Evolutionary conservation across 768 basidiomycete genomes (phyloP).

Genomic region (Gloeophyllum trabeum): DNA sequence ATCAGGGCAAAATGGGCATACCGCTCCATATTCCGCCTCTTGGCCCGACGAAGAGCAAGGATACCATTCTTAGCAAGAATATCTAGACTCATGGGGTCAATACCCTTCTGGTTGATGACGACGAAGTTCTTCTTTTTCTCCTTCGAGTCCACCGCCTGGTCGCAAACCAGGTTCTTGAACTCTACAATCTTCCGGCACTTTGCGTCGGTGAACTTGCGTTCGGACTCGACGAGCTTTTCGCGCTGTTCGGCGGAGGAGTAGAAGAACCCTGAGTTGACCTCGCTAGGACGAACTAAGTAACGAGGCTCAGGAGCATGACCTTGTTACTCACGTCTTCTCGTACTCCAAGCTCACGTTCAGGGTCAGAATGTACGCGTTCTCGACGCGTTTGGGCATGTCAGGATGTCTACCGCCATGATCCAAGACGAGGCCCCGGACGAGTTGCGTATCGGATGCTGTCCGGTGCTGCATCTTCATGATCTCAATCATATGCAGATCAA

Average conservation of each 20-base stretch:
- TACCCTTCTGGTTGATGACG: constrained; percentile 97
- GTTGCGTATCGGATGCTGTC: constrained; percentile 92
- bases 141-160: constrained; percentile 75
- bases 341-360: constrained; percentile 97
- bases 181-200: constrained; percentile 95
- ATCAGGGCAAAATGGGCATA: constrained; percentile 28
- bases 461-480: constrained; percentile 99
- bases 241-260: constrained; percentile 97
- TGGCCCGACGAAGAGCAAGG: constrained; percentile 86
- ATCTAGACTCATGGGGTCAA: constrained; percentile 94
- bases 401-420: constrained; percentile 98
- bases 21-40: constrained; percentile 99
- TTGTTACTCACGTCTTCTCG: constrained; percentile 84
- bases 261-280: constrained; percentile 99
- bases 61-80: constrained; percentile 96
- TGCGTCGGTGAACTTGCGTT: constrained; percentile 85
- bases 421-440: constrained; percentile 89
- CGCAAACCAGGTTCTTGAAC: constrained; percentile 93
- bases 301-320: constrained; percentile 3
- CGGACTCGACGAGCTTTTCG: constrained; percentile 97
- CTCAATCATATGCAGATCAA: constrained; percentile 98
- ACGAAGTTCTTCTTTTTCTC: constrained; percentile 86
- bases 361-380: constrained; percentile 91
- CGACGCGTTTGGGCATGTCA: constrained; percentile 97
- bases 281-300: constrained; percentile 36